Conservation (phyloP, 2,329 filamentous ascomycete species). For the Kalmusia sp. region DNA sequence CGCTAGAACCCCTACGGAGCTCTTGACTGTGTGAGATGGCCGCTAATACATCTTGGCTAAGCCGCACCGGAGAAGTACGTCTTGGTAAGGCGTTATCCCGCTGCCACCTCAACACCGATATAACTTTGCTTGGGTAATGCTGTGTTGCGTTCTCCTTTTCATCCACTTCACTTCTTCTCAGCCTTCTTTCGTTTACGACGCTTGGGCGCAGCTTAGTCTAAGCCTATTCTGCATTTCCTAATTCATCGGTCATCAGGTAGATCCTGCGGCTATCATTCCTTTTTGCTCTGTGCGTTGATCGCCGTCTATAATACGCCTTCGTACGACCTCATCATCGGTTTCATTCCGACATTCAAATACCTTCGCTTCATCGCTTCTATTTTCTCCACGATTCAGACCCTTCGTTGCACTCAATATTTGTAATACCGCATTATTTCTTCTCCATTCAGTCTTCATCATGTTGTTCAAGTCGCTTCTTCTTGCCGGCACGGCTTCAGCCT, state of each 20-base stretch:
- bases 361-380: neutral
- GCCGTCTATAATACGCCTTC: slow-evolving; percentile 5
- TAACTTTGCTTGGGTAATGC: slow-evolving; percentile 11
- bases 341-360: neutral
- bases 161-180: slow-evolving; percentile 7
- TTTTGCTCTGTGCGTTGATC: slow-evolving; percentile 13
- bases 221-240: slow-evolving; percentile 7
- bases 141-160: neutral
- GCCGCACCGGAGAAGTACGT: neutral
- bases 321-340: neutral
- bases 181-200: slow-evolving; percentile 8
- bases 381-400: neutral
- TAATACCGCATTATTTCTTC: neutral
- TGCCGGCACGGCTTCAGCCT: slow-evolving; percentile 46
- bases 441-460: slow-evolving; percentile 29
- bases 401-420: neutral
- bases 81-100: neutral
- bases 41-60: slow-evolving; percentile 3
- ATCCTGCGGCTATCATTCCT: slow-evolving; percentile 9
- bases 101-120: slow-evolving; percentile 3
- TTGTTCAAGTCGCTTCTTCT: slow-evolving; percentile 38
- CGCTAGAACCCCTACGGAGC: slow-evolving; percentile 1
- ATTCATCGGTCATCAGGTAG: slow-evolving; percentile 9
- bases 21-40: slow-evolving; percentile 5
- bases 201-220: slow-evolving; percentile 4